These are phyloP conservation scores for Orbilia ellipsospora DNA, from an alignment of 2,329 filamentous ascomycete species.

Conservation along the genomic window DNA sequence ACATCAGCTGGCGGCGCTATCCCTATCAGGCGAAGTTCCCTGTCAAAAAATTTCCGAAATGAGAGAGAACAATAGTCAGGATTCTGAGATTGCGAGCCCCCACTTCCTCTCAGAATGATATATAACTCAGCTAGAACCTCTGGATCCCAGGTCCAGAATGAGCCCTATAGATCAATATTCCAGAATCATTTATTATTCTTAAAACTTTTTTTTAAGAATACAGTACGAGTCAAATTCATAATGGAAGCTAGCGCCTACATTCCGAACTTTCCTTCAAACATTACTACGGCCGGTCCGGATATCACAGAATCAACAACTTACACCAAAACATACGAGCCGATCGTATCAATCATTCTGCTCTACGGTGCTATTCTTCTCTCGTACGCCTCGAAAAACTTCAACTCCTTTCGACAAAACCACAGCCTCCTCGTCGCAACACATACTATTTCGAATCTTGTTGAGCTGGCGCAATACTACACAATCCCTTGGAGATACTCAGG, in stretches of 20 bases:
- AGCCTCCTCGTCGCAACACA: conserved; percentile 11
- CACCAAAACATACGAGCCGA: conserved; percentile 29
- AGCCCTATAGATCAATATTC: no score
- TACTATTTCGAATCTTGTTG: conserved; percentile 22
- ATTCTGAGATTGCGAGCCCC: no score
- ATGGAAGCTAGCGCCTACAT: background rate
- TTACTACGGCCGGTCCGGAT: background rate
- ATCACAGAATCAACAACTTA: background rate
- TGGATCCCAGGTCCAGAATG: no score
- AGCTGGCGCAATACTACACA: conserved; percentile 29
- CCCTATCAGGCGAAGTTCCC: conserved; percentile 2
- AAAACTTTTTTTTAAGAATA: no score
- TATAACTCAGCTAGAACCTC: no score
- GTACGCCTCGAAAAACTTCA: conserved; percentile 32
- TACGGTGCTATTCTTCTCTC: conserved; percentile 24
- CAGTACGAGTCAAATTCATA: no score
- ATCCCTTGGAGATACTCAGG: conserved; percentile 33
- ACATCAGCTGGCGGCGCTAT: background rate
- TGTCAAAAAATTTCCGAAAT: background rate
- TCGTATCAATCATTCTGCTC: conserved; percentile 20
- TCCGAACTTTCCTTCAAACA: conserved; percentile 9
- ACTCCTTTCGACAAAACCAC: conserved; percentile 32
- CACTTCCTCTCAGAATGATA: no score
- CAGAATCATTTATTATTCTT: no score
- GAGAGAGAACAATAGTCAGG: no score